These are phyloP conservation scores for Seiridium unicorne DNA, from an alignment of 2,329 filamentous ascomycete species.

Conservation along the genomic window DNA sequence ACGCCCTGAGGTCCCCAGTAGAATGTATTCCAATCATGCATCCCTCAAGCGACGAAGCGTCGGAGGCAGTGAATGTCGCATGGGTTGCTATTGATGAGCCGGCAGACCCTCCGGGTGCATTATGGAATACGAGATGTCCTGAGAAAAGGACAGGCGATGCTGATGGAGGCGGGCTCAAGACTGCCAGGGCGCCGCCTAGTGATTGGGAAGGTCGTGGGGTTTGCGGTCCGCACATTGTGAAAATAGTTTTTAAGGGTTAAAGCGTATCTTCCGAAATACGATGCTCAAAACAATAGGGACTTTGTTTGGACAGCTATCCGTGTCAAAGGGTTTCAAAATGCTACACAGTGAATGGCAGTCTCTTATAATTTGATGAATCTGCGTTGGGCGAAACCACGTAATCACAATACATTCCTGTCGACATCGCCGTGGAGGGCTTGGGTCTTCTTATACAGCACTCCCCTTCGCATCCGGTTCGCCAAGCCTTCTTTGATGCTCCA, in stretches of 20 bases:
- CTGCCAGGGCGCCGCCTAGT: conserved; percentile 1
- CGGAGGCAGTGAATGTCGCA: neutral
- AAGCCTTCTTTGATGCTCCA: neutral
- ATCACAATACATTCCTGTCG: no score
- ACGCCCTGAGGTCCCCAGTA: neutral
- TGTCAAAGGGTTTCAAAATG: no score
- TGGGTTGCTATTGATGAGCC: neutral
- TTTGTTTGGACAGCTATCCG: no score
- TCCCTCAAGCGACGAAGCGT: neutral
- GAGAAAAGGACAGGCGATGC: neutral
- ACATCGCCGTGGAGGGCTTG: no score
- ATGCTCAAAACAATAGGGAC: no score
- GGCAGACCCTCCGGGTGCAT: neutral
- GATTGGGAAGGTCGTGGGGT: neutral
- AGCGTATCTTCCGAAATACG: no score
- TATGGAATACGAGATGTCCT: neutral
- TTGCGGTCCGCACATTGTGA: conserved; percentile 1
- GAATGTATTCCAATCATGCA: conserved; percentile 1
- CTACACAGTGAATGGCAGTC: no score
- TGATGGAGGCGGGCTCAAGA: neutral
- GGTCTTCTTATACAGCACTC: no score
- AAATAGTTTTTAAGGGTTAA: no score
- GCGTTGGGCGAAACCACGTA: no score
- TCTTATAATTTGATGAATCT: no score
- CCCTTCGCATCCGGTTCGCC: no score